Conservation (phyloP, 1,284 basidiomycete genomes). For the Farysia itapuensis region DNA sequence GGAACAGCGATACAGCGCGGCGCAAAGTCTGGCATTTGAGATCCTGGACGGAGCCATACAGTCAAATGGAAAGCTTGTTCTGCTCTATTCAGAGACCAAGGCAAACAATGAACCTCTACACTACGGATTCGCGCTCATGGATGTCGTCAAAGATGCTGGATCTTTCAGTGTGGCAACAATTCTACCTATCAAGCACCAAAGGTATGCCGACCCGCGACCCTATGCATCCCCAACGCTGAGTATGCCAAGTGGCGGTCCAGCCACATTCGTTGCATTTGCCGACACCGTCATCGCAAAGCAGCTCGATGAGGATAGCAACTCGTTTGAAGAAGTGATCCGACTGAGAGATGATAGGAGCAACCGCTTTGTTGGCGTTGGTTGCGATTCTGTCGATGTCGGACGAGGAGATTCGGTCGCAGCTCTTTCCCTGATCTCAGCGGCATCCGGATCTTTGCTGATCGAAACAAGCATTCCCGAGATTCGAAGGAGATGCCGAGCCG, state of each 20-base stretch:
- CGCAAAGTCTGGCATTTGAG: conserved; percentile 22
- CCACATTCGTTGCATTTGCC: conserved; percentile 49
- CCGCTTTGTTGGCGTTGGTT: conserved; percentile 55
- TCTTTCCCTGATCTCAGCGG: conserved; percentile 52
- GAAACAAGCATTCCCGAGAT: conserved; percentile 33
- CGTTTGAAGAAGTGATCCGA: conserved; percentile 59
- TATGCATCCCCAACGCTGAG: conserved; percentile 41
- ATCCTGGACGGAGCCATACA: conserved; percentile 28
- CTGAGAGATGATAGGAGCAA: conserved; percentile 54
- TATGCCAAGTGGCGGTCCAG: conserved; percentile 47
- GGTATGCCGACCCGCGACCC: conserved; percentile 43
- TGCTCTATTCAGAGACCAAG: conserved; percentile 38
- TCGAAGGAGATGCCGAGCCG: conserved; percentile 17
- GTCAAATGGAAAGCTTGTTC: conserved; percentile 21
- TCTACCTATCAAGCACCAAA: conserved; percentile 13
- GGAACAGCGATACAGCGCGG: conserved; percentile 41
- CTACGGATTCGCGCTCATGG: conserved; percentile 35
- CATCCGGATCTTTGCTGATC: conserved; percentile 46
- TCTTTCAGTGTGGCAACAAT: conserved; percentile 30
- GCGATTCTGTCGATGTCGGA: conserved; percentile 14
- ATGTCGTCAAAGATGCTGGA: conserved; percentile 14
- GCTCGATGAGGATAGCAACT: conserved; percentile 16
- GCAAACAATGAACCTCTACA: conserved; percentile 16
- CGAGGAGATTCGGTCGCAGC: conserved; percentile 13
- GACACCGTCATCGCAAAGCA: conserved; percentile 45